phyloP scores from a whole-genome alignment of 169 alveolate species.

The Perkinsus olseni region DNA sequence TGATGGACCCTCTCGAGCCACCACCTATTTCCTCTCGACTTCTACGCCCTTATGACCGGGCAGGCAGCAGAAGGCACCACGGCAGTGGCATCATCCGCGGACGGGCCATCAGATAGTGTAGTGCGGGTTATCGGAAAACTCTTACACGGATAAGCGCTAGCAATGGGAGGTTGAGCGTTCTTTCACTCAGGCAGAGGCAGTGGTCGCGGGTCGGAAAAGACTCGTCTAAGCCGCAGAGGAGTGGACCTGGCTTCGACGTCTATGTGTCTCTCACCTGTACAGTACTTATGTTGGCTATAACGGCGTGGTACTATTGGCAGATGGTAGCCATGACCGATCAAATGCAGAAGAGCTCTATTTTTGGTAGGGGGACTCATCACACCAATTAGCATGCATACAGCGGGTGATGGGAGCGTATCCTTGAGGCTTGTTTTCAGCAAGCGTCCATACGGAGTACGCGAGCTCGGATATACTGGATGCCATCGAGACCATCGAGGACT shows the following conservation, averaged over 20 bases:
- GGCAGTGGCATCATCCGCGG: not conserved
- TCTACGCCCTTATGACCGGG: not conserved
- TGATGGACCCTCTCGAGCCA: not conserved
- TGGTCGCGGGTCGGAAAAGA: not conserved
- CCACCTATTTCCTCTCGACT: too few relatives aligned
- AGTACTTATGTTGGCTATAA: not conserved
- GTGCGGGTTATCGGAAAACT: not conserved
- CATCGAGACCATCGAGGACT: not conserved
- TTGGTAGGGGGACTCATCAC: not conserved
- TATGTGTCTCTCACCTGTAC: not conserved
- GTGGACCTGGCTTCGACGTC: not conserved
- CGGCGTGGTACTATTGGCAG: not conserved
- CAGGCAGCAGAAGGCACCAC: not conserved
- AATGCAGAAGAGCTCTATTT: not conserved
- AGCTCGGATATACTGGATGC: not conserved
- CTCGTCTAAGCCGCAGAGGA: not conserved
- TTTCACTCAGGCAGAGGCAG: not conserved
- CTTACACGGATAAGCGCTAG: not conserved
- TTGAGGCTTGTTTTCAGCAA: not conserved
- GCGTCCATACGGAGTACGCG: not conserved
- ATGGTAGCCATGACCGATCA: not conserved
- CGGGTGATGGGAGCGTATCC: too few relatives aligned
- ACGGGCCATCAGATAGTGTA: not conserved
- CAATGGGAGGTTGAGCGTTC: too few relatives aligned
- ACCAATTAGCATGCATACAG: too few relatives aligned